A percentile compares a stretch with the other conserved stretches of the same genome.
phyloP scores from a whole-genome alignment of 2,329 filamentous ascomycete genomes.

The Aspergillus intermedius region DNA sequence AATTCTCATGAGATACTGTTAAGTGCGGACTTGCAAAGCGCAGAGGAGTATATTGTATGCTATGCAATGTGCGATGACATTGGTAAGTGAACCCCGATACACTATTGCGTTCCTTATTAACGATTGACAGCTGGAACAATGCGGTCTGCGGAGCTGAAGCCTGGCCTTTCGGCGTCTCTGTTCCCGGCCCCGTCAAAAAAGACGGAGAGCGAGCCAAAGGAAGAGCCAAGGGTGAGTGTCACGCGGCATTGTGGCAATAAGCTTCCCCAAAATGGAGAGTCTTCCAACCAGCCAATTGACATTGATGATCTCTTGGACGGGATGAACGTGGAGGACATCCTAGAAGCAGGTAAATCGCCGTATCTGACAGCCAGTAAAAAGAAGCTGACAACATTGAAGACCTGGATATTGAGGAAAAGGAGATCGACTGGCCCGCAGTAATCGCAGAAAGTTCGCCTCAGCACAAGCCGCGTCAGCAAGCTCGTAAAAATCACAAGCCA shows the following conservation, averaged over 20 bases:
- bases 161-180: conserved; percentile 40
- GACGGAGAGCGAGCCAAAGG: conserved; percentile 10
- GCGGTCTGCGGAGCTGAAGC: conserved; percentile 47
- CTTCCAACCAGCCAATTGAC: conserved; percentile 4
- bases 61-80: conserved; percentile 81
- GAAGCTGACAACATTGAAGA: neutral
- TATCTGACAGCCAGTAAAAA: neutral
- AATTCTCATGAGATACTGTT: conserved; percentile 56
- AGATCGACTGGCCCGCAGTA: conserved; percentile 17
- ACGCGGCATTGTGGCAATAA: conserved; percentile 14
- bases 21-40: conserved; percentile 48
- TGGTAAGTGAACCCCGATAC: conserved; percentile 37
- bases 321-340: conserved; percentile 48
- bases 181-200: conserved; percentile 30
- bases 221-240: conserved; percentile 12
- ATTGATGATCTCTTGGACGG: conserved; percentile 47
- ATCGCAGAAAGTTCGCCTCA: conserved; percentile 6
- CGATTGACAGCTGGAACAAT: conserved; percentile 48
- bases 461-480: neutral
- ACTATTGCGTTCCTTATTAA: conserved; percentile 8
- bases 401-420: conserved; percentile 5
- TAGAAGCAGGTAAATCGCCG: conserved; percentile 31
- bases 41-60: conserved; percentile 56
- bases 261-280: conserved; percentile 8
- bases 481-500: conserved; percentile 5